Evolutionary conservation across 2,329 filamentous ascomycete species (phyloP), one percentile per base, ranked within the genome.

Genomic region (Chlorencoelia australis): DNA sequence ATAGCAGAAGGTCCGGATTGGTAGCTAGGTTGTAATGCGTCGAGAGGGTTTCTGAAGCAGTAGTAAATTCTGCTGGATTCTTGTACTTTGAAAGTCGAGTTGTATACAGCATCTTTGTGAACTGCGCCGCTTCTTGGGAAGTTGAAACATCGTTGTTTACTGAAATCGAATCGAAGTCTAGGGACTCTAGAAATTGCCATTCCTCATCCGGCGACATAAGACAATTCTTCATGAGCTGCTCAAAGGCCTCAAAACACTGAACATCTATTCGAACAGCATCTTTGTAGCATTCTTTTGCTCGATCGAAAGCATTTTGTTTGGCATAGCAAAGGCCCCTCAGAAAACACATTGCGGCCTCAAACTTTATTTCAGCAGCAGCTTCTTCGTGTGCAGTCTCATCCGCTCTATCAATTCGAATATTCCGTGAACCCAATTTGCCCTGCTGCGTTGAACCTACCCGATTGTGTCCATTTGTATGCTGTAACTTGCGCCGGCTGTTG

Each of bases 231-330:
- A 96, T 95, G 37, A 98, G 73, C 64, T 96, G 88, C 52, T 95
- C 88, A 55, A 98, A 96, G 0, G 91, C 91, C 61, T 98, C 91
- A 56, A 94, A 96, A 62, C 91, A 98, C 59, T 94, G 88, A 3
- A 96, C 88, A 56, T 98, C 91, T 54, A 98, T 95, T 43, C 84
- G 78, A 30, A 96, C 87, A 2, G 91, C 91, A 52, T 94, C 86
- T 64, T 95, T 96, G 69, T 96, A 98, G 64, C 91, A 96, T 53
- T 96, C 88, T 59, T 95, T 95, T 35, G 91, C 91, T 21, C 87
- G 79, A 58, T 98, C 91, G 52, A 96, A 96, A 17, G 89, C 84
- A 59, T 96, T 98, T 59, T 94, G 85, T 61, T 94, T 94, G 5
- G 91, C 88, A 57, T 87, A 95, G 67, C 93, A 96, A 33, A 94